These are phyloP conservation scores for Gaultheria prostrata DNA, from an alignment of 148 eudicot species.

Conservation along the genomic window DNA sequence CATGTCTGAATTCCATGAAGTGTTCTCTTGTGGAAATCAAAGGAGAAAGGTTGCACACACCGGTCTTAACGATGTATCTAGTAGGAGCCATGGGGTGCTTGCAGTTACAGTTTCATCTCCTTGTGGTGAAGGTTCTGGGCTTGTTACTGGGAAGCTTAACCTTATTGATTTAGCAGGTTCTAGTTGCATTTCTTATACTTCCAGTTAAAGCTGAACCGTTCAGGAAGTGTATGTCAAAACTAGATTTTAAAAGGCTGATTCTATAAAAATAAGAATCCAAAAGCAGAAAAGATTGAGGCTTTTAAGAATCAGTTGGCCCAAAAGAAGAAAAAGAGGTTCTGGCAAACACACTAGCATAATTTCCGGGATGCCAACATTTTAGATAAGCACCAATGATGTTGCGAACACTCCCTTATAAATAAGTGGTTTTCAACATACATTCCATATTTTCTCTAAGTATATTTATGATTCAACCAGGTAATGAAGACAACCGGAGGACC, in stretches of 20 bases:
- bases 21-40: slow-evolving; percentile 58
- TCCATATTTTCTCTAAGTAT: background rate
- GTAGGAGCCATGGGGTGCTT: slow-evolving; percentile 90
- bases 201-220: background rate
- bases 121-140: slow-evolving; percentile 30
- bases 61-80: slow-evolving; percentile 81
- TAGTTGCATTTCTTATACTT: background rate
- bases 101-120: slow-evolving; percentile 51
- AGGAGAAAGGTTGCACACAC: slow-evolving; percentile 89
- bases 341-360: background rate
- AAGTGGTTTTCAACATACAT: background rate
- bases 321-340: background rate
- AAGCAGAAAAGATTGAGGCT: background rate
- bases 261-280: background rate
- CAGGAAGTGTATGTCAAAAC: background rate
- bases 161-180: slow-evolving; percentile 95
- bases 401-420: background rate
- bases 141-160: slow-evolving; percentile 64
- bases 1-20: slow-evolving; percentile 54
- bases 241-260: background rate
- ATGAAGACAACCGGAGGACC: slow-evolving; percentile 86
- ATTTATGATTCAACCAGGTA: slow-evolving; percentile 44
- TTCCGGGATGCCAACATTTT: background rate
- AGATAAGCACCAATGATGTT: background rate
- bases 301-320: background rate